Evolutionary conservation across 2,329 filamentous ascomycete genomes (phyloP).

Genomic region (Fusarium citri): DNA sequence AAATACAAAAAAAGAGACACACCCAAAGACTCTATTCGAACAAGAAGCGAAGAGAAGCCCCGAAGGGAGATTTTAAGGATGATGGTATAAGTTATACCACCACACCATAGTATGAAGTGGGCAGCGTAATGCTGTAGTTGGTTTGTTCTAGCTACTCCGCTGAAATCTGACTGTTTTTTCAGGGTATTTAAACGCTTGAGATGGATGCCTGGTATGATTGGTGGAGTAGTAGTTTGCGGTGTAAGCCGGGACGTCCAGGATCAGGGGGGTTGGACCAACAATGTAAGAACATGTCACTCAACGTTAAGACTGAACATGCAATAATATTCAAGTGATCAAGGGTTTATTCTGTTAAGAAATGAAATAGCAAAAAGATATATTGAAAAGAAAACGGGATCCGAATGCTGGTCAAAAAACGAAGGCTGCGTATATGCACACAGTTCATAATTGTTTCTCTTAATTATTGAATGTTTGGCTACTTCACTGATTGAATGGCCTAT

Average conservation of each 20-base stretch:
- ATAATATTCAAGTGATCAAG: neutral
- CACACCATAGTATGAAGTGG: neutral
- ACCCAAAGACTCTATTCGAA: neutral
- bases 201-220: neutral
- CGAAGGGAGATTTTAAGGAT: no score
- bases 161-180: neutral
- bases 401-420: neutral
- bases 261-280: neutral
- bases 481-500: no score
- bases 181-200: neutral
- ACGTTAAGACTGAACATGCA: fast-evolving
- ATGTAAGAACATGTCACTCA: neutral
- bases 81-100: neutral
- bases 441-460: no score
- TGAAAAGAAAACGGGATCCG: neutral
- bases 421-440: no score
- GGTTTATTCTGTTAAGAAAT: fast-evolving
- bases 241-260: neutral
- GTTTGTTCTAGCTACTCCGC: conserved; percentile 9
- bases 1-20: neutral
- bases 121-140: neutral
- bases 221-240: neutral
- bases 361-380: neutral
- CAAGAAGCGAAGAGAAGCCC: neutral
- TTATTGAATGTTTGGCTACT: no score